phyloP scores from a whole-genome alignment of 139 green algal species.

The Deuterostichococcus epilithicus region DNA sequence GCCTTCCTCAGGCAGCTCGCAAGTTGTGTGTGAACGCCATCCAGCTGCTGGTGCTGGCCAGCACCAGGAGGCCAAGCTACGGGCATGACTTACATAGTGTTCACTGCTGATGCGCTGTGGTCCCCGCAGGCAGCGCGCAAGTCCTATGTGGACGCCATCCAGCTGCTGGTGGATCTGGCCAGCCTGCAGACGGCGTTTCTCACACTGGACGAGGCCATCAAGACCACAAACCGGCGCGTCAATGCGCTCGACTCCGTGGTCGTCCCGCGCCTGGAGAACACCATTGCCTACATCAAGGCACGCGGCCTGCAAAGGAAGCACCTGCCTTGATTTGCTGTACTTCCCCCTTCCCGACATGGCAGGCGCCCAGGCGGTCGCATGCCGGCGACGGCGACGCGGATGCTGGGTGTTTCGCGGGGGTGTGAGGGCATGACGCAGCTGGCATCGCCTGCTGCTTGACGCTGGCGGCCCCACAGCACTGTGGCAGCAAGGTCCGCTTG shows the following conservation, averaged over 20 bases:
- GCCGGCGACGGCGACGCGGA: no score
- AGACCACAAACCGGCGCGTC: constrained; percentile 95
- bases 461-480: no score
- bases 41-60: constrained; percentile 73
- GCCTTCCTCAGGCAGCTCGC: background rate
- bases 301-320: background rate
- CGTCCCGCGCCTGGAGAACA: constrained; percentile 95
- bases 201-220: constrained; percentile 95
- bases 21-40: constrained; percentile 78
- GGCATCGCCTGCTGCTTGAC: no score
- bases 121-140: constrained; percentile 29
- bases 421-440: background rate
- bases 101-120: no score
- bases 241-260: constrained; percentile 99
- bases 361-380: no score
- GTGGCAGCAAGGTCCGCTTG: no score
- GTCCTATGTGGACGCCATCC: constrained; percentile 72
- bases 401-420: no score
- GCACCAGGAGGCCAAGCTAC: no score
- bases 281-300: constrained; percentile 98
- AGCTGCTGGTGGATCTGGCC: constrained; percentile 93
- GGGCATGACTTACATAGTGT: background rate
- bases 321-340: no score
- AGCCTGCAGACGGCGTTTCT: constrained; percentile 97
- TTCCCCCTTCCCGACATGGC: no score